A percentile compares a stretch with the other conserved stretches of the same genome.
phyloP scores from a whole-genome alignment of 164 flowering plant species.

The Kalanchoe fedtschenkoi region DNA sequence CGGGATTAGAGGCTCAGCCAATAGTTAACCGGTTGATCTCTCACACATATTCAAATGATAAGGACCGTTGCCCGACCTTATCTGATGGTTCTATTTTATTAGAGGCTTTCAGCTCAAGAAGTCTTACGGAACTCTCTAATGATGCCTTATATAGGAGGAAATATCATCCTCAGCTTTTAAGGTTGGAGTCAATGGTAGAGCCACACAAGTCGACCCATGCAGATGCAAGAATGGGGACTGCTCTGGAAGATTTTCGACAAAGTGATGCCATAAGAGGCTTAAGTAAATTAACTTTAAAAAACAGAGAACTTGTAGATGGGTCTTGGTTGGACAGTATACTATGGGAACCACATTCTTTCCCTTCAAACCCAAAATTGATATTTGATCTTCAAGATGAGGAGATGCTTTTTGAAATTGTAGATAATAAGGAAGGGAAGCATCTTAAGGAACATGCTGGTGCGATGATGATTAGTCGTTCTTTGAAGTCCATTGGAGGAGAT shows the following conservation, averaged over 20 bases:
- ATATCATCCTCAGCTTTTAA: slow-evolving; percentile 74
- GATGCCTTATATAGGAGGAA: slow-evolving; percentile 16
- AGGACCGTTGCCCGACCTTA: slow-evolving; percentile 20
- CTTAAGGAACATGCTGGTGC: slow-evolving; percentile 81
- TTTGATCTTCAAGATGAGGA: slow-evolving; percentile 92
- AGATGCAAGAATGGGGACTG: slow-evolving; percentile 21
- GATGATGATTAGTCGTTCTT: slow-evolving; percentile 54
- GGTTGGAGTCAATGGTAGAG: slow-evolving; percentile 50
- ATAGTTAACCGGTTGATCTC: slow-evolving; percentile 15
- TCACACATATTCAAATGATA: slow-evolving; percentile 22
- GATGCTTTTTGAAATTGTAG: slow-evolving; percentile 87
- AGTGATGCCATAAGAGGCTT: slow-evolving; percentile 34
- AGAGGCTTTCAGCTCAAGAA: slow-evolving; percentile 56
- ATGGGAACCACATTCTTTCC: slow-evolving; percentile 52
- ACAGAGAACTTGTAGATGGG: slow-evolving; percentile 60
- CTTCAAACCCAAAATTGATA: slow-evolving; percentile 62
- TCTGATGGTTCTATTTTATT: slow-evolving; percentile 23
- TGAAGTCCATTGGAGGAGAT: slow-evolving; percentile 35
- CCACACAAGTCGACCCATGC: slow-evolving; percentile 18
- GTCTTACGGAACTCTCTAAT: slow-evolving; percentile 13
- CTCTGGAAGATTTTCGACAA: slow-evolving; percentile 16
- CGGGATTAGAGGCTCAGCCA: slow-evolving; percentile 16
- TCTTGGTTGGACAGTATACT: slow-evolving; percentile 75
- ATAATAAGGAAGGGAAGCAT: slow-evolving; percentile 40
- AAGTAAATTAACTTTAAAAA: slow-evolving; percentile 41